Conservation (phyloP, 371 early-diverging fungal species). For the Syncephalastrum monosporum region DNA sequence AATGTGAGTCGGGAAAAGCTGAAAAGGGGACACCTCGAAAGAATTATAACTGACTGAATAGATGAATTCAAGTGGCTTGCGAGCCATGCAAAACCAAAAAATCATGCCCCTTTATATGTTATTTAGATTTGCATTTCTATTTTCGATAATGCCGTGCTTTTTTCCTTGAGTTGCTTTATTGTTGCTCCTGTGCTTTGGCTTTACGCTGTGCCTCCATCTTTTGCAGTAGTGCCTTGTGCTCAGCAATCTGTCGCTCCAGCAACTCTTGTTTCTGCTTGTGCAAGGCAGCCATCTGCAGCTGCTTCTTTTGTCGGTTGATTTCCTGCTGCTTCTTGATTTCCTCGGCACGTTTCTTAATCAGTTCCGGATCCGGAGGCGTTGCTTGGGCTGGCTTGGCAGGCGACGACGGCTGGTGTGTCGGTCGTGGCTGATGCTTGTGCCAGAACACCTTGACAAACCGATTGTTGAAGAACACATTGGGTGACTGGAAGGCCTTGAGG, state of each 20-base stretch:
- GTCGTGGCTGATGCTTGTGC: constrained; percentile 21
- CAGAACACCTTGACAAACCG: constrained; percentile 79
- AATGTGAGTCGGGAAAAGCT: no score
- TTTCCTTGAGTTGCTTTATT: no score
- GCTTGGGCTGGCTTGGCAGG: constrained; percentile 1
- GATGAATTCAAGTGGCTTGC: no score
- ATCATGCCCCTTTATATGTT: no score
- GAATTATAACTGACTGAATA: no score
- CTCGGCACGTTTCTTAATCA: constrained; percentile 32
- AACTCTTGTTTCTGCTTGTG: constrained; percentile 37
- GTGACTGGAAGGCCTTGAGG: constrained; percentile 58
- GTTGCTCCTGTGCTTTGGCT: no score
- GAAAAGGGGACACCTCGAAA: no score
- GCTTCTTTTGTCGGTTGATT: constrained; percentile 49
- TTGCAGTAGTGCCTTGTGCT: constrained; percentile 52
- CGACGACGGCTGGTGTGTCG: not conserved
- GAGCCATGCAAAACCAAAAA: no score
- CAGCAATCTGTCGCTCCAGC: constrained; percentile 17
- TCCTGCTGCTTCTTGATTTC: constrained; percentile 29
- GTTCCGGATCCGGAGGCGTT: constrained; percentile 36
- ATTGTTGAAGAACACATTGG: constrained; percentile 73
- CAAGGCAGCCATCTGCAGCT: constrained; percentile 47
- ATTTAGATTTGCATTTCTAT: no score
- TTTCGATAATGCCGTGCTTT: no score
- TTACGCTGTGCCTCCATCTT: constrained; percentile 23